Evolutionary conservation across 2,329 filamentous ascomycete species (phyloP).

Genomic region (Apiospora saccharicola): DNA sequence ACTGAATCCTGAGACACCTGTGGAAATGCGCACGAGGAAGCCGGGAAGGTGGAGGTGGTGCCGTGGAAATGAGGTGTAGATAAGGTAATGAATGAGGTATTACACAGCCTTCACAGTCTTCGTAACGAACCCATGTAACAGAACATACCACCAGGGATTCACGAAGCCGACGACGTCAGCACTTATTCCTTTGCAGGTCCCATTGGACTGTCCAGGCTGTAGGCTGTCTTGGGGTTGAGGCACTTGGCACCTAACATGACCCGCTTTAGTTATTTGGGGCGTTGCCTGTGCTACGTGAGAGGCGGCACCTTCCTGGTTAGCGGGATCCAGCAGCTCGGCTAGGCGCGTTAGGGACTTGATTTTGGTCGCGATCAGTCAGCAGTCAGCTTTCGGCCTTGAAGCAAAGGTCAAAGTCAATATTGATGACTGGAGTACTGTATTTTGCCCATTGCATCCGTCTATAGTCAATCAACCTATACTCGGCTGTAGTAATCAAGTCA

Average conservation of each 20-base stretch:
- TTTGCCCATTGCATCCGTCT: neutral
- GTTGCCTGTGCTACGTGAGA: neutral
- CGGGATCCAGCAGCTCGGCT: neutral
- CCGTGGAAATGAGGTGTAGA: neutral
- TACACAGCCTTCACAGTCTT: neutral
- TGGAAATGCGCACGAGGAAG: neutral
- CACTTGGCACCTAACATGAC: neutral
- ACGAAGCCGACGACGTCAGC: constrained; percentile 2
- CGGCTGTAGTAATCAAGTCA: constrained; percentile 6
- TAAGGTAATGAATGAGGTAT: neutral
- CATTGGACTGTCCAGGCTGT: neutral
- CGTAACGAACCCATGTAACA: neutral
- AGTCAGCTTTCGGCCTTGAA: neutral
- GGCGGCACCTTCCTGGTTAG: neutral
- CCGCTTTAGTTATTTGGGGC: neutral
- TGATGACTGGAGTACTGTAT: too few relatives aligned
- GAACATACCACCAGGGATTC: neutral
- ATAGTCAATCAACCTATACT: neutral
- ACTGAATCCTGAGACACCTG: neutral
- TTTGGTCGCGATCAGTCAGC: constrained; percentile 5
- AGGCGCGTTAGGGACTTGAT: neutral
- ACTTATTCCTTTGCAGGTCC: constrained; percentile 2
- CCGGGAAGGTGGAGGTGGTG: neutral
- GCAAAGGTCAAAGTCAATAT: too few relatives aligned
- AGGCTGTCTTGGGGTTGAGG: neutral